Conservation (phyloP, 2,329 filamentous ascomycete genomes). For the Neodidymelliopsis sp. region DNA sequence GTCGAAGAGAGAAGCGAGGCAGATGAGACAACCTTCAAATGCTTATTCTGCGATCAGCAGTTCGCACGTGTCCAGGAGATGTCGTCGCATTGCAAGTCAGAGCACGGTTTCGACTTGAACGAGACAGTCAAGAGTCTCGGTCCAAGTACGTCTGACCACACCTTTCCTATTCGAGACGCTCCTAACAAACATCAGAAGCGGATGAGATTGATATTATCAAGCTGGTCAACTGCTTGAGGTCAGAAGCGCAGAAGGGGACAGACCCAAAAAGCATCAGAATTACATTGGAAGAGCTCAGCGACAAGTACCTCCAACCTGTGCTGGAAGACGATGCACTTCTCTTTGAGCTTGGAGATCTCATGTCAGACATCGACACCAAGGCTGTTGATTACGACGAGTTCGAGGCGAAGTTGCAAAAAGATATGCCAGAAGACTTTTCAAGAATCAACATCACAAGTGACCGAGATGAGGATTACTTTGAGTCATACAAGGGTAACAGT, state of each 20-base stretch:
- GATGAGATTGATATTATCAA: constrained; percentile 46
- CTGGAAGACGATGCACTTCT: constrained; percentile 90
- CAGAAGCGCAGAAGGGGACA: constrained; percentile 49
- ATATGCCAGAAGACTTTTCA: constrained; percentile 42
- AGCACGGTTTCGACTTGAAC: constrained; percentile 39
- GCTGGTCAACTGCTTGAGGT: constrained; percentile 58
- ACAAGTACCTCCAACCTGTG: constrained; percentile 82
- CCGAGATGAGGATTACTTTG: constrained; percentile 68
- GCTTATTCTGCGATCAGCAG: constrained; percentile 46
- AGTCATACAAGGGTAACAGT: constrained; percentile 69
- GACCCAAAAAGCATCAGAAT: constrained; percentile 58
- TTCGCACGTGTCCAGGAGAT: constrained; percentile 38
- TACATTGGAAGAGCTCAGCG: constrained; percentile 71
- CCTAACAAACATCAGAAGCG: constrained; percentile 35
- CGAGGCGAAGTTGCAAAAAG: constrained; percentile 52
- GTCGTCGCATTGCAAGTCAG: constrained; percentile 36
- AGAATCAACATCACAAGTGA: constrained; percentile 48
- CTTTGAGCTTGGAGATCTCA: constrained; percentile 83
- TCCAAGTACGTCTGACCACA: constrained; percentile 29
- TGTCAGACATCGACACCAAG: constrained; percentile 38
- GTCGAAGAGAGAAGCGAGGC: constrained; percentile 46
- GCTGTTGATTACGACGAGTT: constrained; percentile 44
- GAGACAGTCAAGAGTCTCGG: constrained; percentile 40
- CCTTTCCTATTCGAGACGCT: constrained; percentile 25
- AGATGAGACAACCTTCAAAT: constrained; percentile 46